These are phyloP conservation scores for Quercus engelmannii DNA, from an alignment of 306 rosid genomes.

Conservation along the genomic window DNA sequence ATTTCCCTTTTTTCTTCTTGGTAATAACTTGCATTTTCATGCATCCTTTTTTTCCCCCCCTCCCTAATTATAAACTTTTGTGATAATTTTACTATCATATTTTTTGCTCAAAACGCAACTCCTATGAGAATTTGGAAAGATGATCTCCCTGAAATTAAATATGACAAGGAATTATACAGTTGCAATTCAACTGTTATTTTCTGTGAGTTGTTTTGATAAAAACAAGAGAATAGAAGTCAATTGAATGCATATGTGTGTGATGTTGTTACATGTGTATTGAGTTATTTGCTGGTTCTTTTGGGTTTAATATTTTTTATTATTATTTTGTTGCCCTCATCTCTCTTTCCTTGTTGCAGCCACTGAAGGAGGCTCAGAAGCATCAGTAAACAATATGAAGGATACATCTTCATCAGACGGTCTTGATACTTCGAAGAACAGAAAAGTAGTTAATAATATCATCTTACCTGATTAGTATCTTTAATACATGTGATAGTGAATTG, in stretches of 20 bases:
- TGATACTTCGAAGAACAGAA: slow-evolving; percentile 54
- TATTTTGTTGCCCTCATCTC: slow-evolving; percentile 17
- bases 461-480: slow-evolving; percentile 16
- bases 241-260: background rate
- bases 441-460: slow-evolving; percentile 49
- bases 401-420: slow-evolving; percentile 33
- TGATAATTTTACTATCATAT: no score
- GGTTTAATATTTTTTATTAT: slow-evolving; percentile 21
- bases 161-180: background rate
- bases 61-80: no score
- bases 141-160: background rate
- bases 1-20: background rate
- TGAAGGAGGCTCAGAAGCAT: slow-evolving; percentile 40
- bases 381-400: slow-evolving; percentile 36
- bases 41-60: no score
- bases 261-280: slow-evolving; percentile 3
- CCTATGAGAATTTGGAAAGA: background rate
- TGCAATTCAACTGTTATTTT: background rate
- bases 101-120: background rate
- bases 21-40: background rate
- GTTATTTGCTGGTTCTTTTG: slow-evolving; percentile 10
- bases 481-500: background rate
- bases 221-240: background rate
- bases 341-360: slow-evolving; percentile 44
- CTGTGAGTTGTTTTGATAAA: background rate